phyloP scores from a whole-genome alignment of 306 rosid species.

The Mimosa bimucronata region DNA sequence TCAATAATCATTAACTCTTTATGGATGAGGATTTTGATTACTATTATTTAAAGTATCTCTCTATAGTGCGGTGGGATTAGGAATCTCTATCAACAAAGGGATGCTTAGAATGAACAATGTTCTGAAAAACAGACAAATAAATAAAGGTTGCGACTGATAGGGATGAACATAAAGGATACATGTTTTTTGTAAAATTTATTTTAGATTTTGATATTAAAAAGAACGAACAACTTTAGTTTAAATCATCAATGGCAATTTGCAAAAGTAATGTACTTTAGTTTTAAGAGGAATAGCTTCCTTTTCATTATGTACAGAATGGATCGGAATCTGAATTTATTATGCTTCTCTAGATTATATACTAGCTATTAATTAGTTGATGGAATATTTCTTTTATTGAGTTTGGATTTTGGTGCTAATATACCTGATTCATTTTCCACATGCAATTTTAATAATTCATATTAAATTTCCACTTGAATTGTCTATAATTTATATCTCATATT shows the following conservation, averaged over 20 bases:
- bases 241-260: neutral
- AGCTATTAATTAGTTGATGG: neutral
- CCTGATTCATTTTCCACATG: neutral
- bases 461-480: neutral
- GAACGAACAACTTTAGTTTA: neutral
- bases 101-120: neutral
- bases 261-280: neutral
- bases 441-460: neutral
- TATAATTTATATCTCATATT: neutral
- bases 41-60: neutral
- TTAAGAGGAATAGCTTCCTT: neutral
- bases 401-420: neutral
- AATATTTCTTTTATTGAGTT: neutral
- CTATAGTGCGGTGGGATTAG: neutral
- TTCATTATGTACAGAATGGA: neutral
- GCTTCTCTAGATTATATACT: neutral
- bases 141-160: neutral
- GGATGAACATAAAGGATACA: neutral
- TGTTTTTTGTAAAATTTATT: neutral
- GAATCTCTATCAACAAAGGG: constrained; percentile 20
- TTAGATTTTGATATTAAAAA: neutral
- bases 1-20: neutral
- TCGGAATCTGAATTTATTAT: neutral
- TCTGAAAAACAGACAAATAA: neutral
- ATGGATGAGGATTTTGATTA: neutral